Conservation (phyloP, 805 yeast species). For the Starmerella stigmatis region DNA sequence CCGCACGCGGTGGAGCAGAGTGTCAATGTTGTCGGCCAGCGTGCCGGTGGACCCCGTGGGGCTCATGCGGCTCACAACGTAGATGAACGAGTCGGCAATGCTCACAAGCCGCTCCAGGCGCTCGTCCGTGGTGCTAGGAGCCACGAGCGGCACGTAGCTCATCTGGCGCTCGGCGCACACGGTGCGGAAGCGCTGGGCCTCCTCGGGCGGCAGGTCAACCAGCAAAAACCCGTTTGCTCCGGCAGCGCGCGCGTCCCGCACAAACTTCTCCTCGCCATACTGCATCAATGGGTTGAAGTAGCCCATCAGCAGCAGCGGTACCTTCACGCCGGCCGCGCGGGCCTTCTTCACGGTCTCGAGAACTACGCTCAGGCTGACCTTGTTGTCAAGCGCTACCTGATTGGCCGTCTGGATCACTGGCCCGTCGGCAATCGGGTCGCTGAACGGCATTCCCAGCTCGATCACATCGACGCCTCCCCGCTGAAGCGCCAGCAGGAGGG, state of each 20-base stretch:
- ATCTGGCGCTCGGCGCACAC: constrained; percentile 57
- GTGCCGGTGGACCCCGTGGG: constrained; percentile 79
- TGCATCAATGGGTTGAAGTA: constrained; percentile 88
- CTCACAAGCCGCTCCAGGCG: constrained; percentile 66
- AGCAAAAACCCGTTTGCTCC: constrained; percentile 94
- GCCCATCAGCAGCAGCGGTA: constrained; percentile 93
- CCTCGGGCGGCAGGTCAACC: constrained; percentile 97
- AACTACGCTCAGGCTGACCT: constrained; percentile 59
- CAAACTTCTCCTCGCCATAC: constrained; percentile 79
- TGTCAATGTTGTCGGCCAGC: constrained; percentile 53
- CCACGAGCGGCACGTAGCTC: constrained; percentile 85
- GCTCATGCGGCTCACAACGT: constrained; percentile 97
- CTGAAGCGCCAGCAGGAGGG: constrained; percentile 77
- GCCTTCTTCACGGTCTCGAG: constrained; percentile 66
- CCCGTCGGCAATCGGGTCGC: constrained; percentile 98
- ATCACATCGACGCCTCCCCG: constrained; percentile 92
- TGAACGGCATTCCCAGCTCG: constrained; percentile 91
- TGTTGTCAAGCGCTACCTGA: constrained; percentile 63
- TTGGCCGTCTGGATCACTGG: constrained; percentile 91
- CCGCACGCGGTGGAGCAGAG: constrained; percentile 65
- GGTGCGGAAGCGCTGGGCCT: constrained; percentile 77
- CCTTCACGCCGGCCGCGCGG: constrained; percentile 68
- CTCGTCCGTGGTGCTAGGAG: constrained; percentile 91
- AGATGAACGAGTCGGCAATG: constrained; percentile 90
- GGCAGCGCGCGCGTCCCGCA: constrained; percentile 65